Conservation (phyloP, 2,329 filamentous ascomycete species). For the Fusarium torreyae region DNA sequence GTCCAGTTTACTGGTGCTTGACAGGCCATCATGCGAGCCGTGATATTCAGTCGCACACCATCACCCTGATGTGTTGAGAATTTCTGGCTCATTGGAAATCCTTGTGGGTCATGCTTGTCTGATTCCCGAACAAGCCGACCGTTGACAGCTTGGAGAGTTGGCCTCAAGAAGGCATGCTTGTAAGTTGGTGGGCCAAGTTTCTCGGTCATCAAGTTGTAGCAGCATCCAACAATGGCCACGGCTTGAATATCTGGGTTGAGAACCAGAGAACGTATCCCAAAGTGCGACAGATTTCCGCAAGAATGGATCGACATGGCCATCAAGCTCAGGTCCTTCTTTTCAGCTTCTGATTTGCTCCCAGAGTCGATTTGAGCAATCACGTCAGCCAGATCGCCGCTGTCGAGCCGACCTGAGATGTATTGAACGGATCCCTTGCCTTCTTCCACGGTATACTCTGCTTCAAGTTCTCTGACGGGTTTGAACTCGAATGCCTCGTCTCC, state of each 20-base stretch:
- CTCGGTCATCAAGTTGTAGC: slow-evolving; percentile 97
- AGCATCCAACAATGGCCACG: slow-evolving; percentile 97
- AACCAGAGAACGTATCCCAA: slow-evolving; percentile 87
- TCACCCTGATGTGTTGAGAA: slow-evolving; percentile 71
- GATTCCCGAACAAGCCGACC: slow-evolving; percentile 79
- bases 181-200: slow-evolving; percentile 88
- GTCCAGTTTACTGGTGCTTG: slow-evolving; percentile 97
- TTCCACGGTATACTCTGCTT: slow-evolving; percentile 67
- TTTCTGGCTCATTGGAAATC: slow-evolving; percentile 90
- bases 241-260: slow-evolving; percentile 87
- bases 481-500: slow-evolving; percentile 59
- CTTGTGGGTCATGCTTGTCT: slow-evolving; percentile 84
- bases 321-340: slow-evolving; percentile 64
- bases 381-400: slow-evolving; percentile 79
- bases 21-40: slow-evolving; percentile 97
- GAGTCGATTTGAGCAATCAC: slow-evolving; percentile 74
- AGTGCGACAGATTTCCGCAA: slow-evolving; percentile 97
- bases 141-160: slow-evolving; percentile 75
- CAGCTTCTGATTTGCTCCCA: slow-evolving; percentile 36
- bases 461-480: slow-evolving; percentile 65
- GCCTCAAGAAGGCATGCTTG: slow-evolving; percentile 84
- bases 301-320: slow-evolving; percentile 98
- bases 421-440: slow-evolving; percentile 79
- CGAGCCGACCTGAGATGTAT: slow-evolving; percentile 82
- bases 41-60: slow-evolving; percentile 92